Conservation (phyloP, 2,329 filamentous ascomycete genomes). For the Colletotrichum cordylinicola region DNA sequence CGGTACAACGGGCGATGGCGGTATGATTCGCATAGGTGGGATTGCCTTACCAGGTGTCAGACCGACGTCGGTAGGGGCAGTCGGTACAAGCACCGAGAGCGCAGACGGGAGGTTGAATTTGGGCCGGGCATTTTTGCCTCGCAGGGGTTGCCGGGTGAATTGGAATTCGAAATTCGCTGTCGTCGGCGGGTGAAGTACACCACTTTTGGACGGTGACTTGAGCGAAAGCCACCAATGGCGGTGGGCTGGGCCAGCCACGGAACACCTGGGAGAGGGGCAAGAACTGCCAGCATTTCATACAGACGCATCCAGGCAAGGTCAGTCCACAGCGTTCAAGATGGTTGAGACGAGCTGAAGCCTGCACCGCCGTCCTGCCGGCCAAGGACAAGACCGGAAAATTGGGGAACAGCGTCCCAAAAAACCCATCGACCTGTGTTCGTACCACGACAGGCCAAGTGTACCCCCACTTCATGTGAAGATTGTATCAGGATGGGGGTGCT, state of each 20-base stretch:
- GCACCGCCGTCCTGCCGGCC: neutral
- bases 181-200: neutral
- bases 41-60: neutral
- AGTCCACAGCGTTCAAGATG: constrained; percentile 9
- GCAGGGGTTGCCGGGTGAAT: constrained; percentile 13
- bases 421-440: neutral
- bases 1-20: neutral
- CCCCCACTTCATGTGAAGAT: constrained; percentile 20
- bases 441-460: neutral
- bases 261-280: neutral
- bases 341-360: constrained; percentile 14
- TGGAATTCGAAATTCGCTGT: neutral
- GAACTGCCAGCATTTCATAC: neutral
- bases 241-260: neutral
- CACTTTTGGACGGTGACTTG: neutral
- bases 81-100: neutral
- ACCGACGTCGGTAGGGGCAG: constrained; percentile 8
- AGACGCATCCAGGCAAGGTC: constrained; percentile 11
- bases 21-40: constrained; percentile 10
- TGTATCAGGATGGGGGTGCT: neutral
- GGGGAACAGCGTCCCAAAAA: constrained; percentile 3
- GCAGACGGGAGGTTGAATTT: neutral
- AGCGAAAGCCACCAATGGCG: constrained; percentile 15
- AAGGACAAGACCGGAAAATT: constrained; percentile 6
- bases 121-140: constrained; percentile 8